These are phyloP conservation scores for Oryza brachyantha DNA, from an alignment of 176 grass and related monocot genomes.

Conservation along the genomic window DNA sequence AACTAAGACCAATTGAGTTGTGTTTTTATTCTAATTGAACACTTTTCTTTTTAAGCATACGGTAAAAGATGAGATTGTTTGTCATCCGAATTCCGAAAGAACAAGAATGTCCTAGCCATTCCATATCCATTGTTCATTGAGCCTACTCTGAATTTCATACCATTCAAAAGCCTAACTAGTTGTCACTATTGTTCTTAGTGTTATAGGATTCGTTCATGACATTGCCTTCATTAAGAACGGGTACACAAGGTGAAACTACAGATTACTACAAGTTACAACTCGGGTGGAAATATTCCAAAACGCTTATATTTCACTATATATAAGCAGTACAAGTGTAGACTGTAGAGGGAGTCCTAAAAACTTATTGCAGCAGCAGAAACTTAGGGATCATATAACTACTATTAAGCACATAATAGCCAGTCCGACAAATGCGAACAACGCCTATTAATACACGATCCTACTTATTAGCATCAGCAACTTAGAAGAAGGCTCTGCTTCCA, in stretches of 20 bases:
- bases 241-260: conserved; percentile 9
- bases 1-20: too few relatives aligned
- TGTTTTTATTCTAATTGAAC: too few relatives aligned
- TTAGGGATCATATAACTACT: conserved; percentile 27
- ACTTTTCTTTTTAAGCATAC: too few relatives aligned
- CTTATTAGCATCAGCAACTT: conserved; percentile 14
- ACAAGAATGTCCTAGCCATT: too few relatives aligned
- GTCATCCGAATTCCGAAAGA: background rate
- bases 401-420: conserved; percentile 4
- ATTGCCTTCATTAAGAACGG: background rate
- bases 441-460: conserved; percentile 8
- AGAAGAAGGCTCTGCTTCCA: conserved; percentile 97
- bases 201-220: background rate
- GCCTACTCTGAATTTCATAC: too few relatives aligned
- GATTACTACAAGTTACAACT: conserved; percentile 19
- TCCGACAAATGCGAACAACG: background rate
- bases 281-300: conserved; percentile 20
- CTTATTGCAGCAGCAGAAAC: conserved; percentile 23
- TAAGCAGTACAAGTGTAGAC: conserved; percentile 18
- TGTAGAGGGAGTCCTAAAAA: conserved; percentile 15
- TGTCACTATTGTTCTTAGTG: background rate
- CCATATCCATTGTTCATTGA: background rate
- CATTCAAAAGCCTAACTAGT: background rate
- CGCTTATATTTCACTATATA: conserved; percentile 20
- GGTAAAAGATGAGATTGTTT: too few relatives aligned